These are phyloP conservation scores for Coix lacrymajobi DNA, from an alignment of 176 grass and related monocot genomes.

Conservation along the genomic window DNA sequence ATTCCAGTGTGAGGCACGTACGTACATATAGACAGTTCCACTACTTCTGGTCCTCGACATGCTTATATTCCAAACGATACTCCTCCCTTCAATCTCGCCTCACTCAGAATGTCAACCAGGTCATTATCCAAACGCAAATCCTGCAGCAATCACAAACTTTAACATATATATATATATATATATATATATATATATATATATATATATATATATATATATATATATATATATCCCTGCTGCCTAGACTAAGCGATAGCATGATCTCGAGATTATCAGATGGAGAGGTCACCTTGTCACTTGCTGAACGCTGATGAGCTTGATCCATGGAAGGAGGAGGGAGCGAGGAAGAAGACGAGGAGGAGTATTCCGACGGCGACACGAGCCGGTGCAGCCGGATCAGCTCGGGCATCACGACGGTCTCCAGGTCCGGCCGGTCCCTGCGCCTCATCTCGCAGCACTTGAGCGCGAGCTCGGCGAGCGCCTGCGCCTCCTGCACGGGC, in stretches of 20 bases:
- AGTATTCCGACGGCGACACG: conserved; percentile 14
- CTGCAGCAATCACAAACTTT: conserved; percentile 3
- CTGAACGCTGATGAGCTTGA: conserved; percentile 21
- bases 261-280: neutral
- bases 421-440: conserved; percentile 65
- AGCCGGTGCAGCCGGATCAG: conserved; percentile 39
- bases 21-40: neutral
- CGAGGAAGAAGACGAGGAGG: neutral
- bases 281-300: conserved; percentile 31
- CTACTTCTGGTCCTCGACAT: conserved; percentile 5
- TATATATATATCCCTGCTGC: no score
- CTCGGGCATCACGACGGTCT: conserved; percentile 59
- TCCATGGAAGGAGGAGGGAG: neutral
- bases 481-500: conserved; percentile 48
- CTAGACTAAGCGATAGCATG: neutral
- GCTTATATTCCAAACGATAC: conserved; percentile 29
- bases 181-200: no score
- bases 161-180: neutral
- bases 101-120: conserved; percentile 22
- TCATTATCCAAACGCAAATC: conserved; percentile 14
- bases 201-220: no score
- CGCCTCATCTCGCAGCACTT: conserved; percentile 73
- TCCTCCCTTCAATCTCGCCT: neutral
- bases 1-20: neutral
- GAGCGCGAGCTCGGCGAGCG: conserved; percentile 55